Evolutionary conservation across 1,284 basidiomycete species (phyloP).

Genomic region (Cryptococcus sp.): DNA sequence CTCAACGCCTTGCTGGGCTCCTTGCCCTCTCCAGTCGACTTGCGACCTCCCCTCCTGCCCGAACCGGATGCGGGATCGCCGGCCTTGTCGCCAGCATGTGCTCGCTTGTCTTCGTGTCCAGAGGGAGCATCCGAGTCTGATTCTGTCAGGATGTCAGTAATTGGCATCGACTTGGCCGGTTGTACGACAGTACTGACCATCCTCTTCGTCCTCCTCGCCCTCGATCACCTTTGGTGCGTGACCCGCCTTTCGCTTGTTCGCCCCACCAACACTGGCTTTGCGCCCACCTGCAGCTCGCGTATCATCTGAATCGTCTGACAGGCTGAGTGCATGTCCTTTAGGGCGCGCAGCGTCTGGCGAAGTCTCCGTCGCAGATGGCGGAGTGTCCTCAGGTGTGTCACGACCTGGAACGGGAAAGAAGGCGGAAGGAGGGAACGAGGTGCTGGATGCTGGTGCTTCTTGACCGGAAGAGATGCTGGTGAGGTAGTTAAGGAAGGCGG

Average conservation of each 20-base stretch:
- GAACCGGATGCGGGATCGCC: slow-evolving; percentile 4
- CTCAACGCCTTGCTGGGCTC: slow-evolving; percentile 45
- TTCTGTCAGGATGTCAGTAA: slow-evolving; percentile 18
- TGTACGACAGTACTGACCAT: slow-evolving; percentile 24
- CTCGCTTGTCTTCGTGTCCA: slow-evolving; percentile 48
- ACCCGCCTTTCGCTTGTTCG: slow-evolving; percentile 43
- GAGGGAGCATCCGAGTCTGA: slow-evolving; percentile 33
- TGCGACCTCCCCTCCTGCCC: slow-evolving; percentile 33
- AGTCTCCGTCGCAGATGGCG: slow-evolving; percentile 23
- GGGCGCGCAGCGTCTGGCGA: slow-evolving; percentile 11
- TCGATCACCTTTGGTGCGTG: slow-evolving; percentile 6
- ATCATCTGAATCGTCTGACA: slow-evolving; percentile 18
- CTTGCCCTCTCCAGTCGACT: slow-evolving; percentile 24
- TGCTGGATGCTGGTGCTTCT: slow-evolving; percentile 12
- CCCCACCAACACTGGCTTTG: slow-evolving; percentile 7
- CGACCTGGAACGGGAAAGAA: slow-evolving; percentile 45
- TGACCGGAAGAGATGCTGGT: slow-evolving; percentile 17
- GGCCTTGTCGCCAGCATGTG: slow-evolving; percentile 29
- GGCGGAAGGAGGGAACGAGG: slow-evolving; percentile 42
- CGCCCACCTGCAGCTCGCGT: slow-evolving; percentile 5
- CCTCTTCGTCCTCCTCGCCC: slow-evolving; percentile 39
- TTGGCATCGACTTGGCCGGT: no score
- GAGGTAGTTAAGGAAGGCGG: slow-evolving; percentile 47
- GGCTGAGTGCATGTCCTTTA: neutral
- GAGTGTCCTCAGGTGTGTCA: slow-evolving; percentile 45